Percentiles rank a stretch among this genome's conserved stretches.
These are phyloP conservation scores for Wickerhamiella parazyma DNA, from an alignment of 805 yeast species.

Conservation along the genomic window DNA sequence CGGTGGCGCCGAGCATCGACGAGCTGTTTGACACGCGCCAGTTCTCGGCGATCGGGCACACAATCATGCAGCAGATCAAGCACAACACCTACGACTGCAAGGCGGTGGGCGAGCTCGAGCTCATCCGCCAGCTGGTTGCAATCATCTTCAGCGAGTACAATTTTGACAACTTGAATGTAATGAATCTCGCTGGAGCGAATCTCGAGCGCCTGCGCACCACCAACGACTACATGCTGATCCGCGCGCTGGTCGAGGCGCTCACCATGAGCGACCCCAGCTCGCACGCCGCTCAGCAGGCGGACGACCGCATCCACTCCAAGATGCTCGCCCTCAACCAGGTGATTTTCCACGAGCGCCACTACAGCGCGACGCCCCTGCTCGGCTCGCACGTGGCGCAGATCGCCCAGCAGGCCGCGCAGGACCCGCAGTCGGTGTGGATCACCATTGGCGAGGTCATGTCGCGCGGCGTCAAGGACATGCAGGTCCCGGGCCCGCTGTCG, in stretches of 20 bases:
- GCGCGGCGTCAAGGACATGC: conserved; percentile 3
- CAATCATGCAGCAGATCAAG: conserved; percentile 11
- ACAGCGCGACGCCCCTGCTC: neutral
- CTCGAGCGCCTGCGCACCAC: conserved; percentile 26
- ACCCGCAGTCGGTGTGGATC: conserved; percentile 6
- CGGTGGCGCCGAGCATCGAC: conserved; percentile 21
- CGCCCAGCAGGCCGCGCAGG: neutral
- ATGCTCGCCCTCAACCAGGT: conserved; percentile 4
- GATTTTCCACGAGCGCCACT: neutral
- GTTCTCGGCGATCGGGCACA: conserved; percentile 15
- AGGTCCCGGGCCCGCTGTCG: neutral
- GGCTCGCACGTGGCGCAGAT: conserved; percentile 1
- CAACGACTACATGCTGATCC: conserved; percentile 22
- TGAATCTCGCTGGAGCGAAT: conserved; percentile 12
- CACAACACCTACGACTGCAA: conserved; percentile 8
- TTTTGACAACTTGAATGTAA: conserved; percentile 11
- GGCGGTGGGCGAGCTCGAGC: conserved; percentile 24
- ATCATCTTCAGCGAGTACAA: conserved; percentile 15
- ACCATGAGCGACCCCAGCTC: conserved; percentile 12
- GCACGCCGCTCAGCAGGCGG: conserved; percentile 7
- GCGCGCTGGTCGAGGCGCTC: conserved; percentile 16
- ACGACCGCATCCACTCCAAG: conserved; percentile 6
- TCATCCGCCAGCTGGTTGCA: conserved; percentile 22
- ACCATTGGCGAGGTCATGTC: conserved; percentile 1
- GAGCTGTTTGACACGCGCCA: conserved; percentile 17